Base-by-base conservation (phyloP, 192 early-diverging fungal species). In the Pecoramyces ruminantium region DNA sequence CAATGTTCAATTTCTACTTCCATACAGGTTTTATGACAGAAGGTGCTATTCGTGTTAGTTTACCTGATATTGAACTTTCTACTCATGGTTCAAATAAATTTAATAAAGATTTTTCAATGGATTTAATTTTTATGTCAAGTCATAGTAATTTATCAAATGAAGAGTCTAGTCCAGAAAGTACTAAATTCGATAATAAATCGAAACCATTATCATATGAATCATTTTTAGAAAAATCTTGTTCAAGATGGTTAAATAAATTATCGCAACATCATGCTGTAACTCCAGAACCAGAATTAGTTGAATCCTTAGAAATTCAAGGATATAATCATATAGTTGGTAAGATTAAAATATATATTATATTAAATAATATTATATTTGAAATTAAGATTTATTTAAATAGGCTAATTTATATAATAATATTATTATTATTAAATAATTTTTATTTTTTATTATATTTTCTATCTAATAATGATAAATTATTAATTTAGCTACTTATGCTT, bases 11-110 rank as follows among this genome's bases (percentile, higher is more conserved):
- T 29, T 87, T 91, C 77, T 87, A 87, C 2, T 91, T 91, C 81
- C 83, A 91, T 79, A 87, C 88, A n/a, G 90, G 90, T 28, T 91
- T 91, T 80, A 90, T 91, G 86, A 83, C 85, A 16, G 78, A 86
- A 25, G 90, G 90, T 28, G 80, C 88, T 77, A 87, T 91, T 78
- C 86, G 89, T n/a, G 88, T 91, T 29, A 85, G 82, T 12, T 42
- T 82, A 13, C 78, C 80, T n/a, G 88, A 90, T 82, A 79, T 90
- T 38, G 89, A 90, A 38, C 38, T 90, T 29, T 78, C 83, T n/a
- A 81, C 83, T 34, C 81, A 82, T 78, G 86, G 84, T 78, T 78
- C 83, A 38, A 83, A 85, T 30, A 82, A 86, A 78, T 87, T 88
- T 78, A 78, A 79, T 14, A 79, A 40, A 18, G 87, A 83, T 21